Conservation (phyloP, 1,284 basidiomycete species). For the Moniliella sp. region DNA sequence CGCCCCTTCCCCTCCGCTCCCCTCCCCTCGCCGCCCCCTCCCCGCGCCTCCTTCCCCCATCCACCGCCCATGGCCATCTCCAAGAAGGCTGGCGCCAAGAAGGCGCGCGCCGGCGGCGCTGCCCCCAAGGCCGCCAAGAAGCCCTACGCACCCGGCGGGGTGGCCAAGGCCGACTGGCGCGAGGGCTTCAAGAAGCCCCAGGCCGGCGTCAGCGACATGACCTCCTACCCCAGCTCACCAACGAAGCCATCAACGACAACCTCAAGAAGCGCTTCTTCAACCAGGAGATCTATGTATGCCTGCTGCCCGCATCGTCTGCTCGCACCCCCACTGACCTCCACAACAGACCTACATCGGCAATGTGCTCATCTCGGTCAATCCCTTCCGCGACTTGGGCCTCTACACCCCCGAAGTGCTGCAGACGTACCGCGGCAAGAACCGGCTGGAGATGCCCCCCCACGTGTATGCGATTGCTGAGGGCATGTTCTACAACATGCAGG, state of each 20-base stretch:
- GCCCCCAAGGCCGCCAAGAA: conserved; percentile 5
- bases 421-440: conserved; percentile 86
- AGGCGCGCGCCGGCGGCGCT: conserved; percentile 14
- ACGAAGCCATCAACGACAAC: conserved; percentile 94
- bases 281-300: conserved; percentile 64
- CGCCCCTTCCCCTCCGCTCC: no score
- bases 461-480: conserved; percentile 92
- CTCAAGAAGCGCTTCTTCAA: conserved; percentile 82
- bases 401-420: conserved; percentile 71
- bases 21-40: no score
- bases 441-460: conserved; percentile 89
- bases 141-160: conserved; percentile 13
- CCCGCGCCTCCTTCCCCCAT: no score
- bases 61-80: conserved; percentile 26
- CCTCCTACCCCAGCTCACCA: conserved; percentile 87
- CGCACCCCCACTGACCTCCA: neutral
- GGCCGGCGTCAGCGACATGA: conserved; percentile 96
- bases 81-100: conserved; percentile 26
- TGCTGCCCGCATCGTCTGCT: neutral
- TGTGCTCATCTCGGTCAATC: conserved; percentile 94
- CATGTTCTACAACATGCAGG: conserved; percentile 97
- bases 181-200: conserved; percentile 33
- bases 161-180: conserved; percentile 31
- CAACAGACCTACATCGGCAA: conserved; percentile 74
- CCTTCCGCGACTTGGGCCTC: conserved; percentile 70